phyloP scores from a whole-genome alignment of 2,329 filamentous ascomycete genomes.

The Samsoniella hepiali region DNA sequence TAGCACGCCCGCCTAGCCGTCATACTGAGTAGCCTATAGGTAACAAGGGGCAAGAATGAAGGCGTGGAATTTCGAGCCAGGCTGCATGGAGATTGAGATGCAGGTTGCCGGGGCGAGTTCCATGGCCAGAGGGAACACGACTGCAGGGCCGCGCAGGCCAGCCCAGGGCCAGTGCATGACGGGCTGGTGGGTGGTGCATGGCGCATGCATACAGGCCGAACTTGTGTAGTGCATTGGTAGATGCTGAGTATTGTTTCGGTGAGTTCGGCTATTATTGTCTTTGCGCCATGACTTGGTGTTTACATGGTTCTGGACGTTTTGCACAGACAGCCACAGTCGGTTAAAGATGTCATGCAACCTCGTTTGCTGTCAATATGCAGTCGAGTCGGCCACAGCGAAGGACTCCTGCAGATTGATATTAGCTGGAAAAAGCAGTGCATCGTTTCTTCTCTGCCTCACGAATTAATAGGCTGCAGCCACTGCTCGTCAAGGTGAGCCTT shows the following conservation, averaged over 20 bases:
- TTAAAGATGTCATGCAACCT: background rate
- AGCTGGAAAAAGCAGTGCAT: background rate
- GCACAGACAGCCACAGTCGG: background rate
- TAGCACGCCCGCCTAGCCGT: background rate
- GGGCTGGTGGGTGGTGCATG: background rate
- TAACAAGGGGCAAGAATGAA: background rate
- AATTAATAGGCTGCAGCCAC: background rate
- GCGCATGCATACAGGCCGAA: background rate
- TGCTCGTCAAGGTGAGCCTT: background rate
- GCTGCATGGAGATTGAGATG: background rate
- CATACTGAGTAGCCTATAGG: too few species aligned
- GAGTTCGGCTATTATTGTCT: background rate
- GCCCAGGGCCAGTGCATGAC: background rate
- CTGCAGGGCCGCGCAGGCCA: constrained; percentile 9
- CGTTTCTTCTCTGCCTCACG: too few species aligned
- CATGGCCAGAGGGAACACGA: background rate
- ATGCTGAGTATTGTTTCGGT: too few species aligned
- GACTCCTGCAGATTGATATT: background rate
- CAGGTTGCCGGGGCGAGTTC: background rate
- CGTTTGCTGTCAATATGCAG: background rate
- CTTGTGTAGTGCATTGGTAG: too few species aligned
- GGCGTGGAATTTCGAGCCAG: background rate
- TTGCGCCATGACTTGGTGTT: background rate
- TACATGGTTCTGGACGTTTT: background rate
- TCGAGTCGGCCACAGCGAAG: background rate